These are phyloP conservation scores for Cornus florida DNA, from an alignment of 148 eudicot species.

Conservation along the genomic window DNA sequence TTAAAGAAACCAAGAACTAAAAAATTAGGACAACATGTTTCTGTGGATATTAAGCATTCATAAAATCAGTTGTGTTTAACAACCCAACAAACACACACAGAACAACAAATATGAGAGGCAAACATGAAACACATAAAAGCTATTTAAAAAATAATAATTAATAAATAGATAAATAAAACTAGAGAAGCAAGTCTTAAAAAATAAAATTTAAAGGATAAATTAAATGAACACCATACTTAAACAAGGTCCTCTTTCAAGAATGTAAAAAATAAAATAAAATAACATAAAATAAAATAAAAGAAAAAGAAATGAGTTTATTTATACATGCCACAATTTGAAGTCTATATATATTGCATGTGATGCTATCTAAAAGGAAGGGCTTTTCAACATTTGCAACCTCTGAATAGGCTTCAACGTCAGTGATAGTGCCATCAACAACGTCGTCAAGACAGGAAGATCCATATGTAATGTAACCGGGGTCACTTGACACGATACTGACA, in stretches of 20 bases:
- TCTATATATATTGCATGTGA: conserved; percentile 29
- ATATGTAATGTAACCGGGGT: conserved; percentile 58
- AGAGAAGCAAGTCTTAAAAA: not conserved
- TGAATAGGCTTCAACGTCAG: conserved; percentile 28
- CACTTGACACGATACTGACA: conserved; percentile 57
- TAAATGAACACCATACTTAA: not conserved
- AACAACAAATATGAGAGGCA: not conserved
- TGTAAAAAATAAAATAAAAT: not conserved
- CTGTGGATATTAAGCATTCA: not conserved
- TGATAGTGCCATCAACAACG: conserved; percentile 16
- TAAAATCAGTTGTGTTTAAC: not conserved
- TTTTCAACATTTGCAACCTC: conserved; percentile 36
- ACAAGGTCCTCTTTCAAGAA: not conserved
- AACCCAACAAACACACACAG: not conserved
- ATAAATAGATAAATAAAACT: not conserved
- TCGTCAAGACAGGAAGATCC: conserved; percentile 27
- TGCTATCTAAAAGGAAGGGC: conserved; percentile 7
- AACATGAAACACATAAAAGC: conserved; percentile 2
- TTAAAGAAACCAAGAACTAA: conserved; percentile 2
- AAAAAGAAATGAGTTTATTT: conserved; percentile 27
- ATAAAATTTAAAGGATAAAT: not conserved
- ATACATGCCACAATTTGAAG: conserved; percentile 26
- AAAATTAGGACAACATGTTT: not conserved
- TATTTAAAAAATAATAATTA: no score
- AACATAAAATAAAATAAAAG: not conserved